Percentiles rank a stretch among this genome's conserved stretches.
These are phyloP conservation scores for Zoysia japonica DNA, from an alignment of 176 grass and related monocot genomes.

Conservation along the genomic window DNA sequence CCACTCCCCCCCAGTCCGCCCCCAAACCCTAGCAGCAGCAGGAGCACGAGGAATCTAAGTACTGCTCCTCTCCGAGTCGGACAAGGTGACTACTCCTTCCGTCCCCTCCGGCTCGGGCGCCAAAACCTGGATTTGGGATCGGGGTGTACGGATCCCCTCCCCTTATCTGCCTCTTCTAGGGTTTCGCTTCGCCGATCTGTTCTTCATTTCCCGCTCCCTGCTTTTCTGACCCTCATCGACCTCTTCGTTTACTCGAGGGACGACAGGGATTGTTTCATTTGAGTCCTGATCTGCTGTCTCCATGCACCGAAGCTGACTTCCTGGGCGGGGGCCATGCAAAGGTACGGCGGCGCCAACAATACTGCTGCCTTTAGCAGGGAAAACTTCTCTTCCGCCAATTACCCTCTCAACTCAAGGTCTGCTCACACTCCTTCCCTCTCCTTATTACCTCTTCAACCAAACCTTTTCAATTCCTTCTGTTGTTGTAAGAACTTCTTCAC, in stretches of 20 bases:
- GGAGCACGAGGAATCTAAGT: too few species aligned
- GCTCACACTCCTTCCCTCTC: slow-evolving; percentile 18
- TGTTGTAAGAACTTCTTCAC: neutral
- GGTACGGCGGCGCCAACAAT: slow-evolving; percentile 63
- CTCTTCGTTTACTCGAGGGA: neutral
- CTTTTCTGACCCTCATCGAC: neutral
- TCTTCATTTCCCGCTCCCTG: neutral
- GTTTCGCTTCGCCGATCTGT: slow-evolving; percentile 38
- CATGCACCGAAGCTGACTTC: slow-evolving; percentile 49
- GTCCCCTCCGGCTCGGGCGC: neutral
- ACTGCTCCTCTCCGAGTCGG: neutral
- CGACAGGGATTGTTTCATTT: neutral
- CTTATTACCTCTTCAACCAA: neutral
- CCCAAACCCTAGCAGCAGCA: slow-evolving; percentile 23
- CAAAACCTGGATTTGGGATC: slow-evolving; percentile 35
- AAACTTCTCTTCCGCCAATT: slow-evolving; percentile 58
- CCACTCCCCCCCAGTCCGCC: neutral
- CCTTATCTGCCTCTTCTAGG: slow-evolving; percentile 45
- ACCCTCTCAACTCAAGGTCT: slow-evolving; percentile 72
- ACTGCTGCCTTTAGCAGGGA: slow-evolving; percentile 49
- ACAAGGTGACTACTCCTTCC: neutral
- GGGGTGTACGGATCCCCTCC: slow-evolving; percentile 18
- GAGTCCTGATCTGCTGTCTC: neutral
- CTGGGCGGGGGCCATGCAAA: slow-evolving; percentile 57
- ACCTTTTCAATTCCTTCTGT: neutral